Evolutionary conservation across 768 basidiomycete genomes (phyloP).

Genomic region (Piloderma croceum): DNA sequence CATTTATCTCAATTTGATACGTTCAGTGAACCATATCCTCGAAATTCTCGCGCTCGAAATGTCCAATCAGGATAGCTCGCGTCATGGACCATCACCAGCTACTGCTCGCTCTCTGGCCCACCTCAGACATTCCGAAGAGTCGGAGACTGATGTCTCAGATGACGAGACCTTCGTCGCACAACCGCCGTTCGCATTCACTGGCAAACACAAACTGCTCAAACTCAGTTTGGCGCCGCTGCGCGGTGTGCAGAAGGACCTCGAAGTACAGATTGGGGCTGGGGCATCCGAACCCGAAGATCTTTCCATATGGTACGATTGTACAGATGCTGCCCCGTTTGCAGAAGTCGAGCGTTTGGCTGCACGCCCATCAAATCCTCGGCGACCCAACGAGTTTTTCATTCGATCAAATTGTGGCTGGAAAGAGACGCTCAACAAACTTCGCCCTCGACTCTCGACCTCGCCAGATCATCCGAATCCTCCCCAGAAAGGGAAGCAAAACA

Average conservation of each 20-base stretch:
- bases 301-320: slow-evolving; percentile 20
- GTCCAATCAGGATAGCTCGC: no score
- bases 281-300: slow-evolving; percentile 37
- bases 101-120: no score
- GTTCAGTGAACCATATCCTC: slow-evolving; percentile 61
- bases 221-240: slow-evolving; percentile 59
- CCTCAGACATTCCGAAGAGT: no score
- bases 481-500: background rate
- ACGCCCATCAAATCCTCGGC: slow-evolving; percentile 22
- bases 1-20: slow-evolving; percentile 75
- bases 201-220: slow-evolving; percentile 47
- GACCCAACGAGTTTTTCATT: slow-evolving; percentile 41
- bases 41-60: slow-evolving; percentile 54
- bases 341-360: no score
- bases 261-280: slow-evolving; percentile 50
- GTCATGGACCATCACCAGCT: no score
- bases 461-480: background rate
- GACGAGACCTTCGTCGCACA: no score
- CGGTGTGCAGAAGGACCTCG: slow-evolving; percentile 57
- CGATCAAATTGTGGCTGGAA: no score
- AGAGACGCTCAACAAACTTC: slow-evolving; percentile 38
- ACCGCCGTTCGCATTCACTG: slow-evolving; percentile 44
- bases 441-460: background rate
- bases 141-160: no score
- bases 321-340: slow-evolving; percentile 41